Percentiles rank a stretch among this genome's conserved stretches.
These are phyloP conservation scores for Picea sitchensis DNA, from an alignment of 75 land plant genomes.

Conservation along the genomic window DNA sequence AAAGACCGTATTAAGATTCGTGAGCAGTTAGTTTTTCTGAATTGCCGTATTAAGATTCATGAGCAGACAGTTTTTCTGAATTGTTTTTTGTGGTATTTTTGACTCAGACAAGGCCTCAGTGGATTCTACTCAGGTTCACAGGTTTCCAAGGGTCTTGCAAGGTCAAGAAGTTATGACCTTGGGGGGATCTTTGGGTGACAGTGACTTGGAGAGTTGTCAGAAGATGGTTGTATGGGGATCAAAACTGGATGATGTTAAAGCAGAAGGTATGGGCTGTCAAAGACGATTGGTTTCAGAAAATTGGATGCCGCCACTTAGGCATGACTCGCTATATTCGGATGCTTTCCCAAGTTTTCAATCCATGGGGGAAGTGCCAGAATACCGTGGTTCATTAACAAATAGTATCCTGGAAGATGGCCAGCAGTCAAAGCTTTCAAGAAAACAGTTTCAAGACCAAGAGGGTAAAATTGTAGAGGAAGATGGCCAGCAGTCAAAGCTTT, in stretches of 20 bases:
- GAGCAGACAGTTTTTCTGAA: background rate
- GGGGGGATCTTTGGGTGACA: background rate
- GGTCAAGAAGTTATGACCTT: slow-evolving; percentile 33
- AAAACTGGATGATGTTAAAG: slow-evolving; percentile 7
- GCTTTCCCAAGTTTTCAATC: background rate
- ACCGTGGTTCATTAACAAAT: background rate
- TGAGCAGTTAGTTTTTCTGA: background rate
- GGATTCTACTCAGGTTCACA: slow-evolving; percentile 7
- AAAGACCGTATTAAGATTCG: background rate
- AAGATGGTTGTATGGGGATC: slow-evolving; percentile 13
- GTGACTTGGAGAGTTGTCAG: background rate
- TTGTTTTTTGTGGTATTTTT: background rate
- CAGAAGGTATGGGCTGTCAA: slow-evolving; percentile 4
- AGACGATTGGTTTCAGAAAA: slow-evolving; percentile 8
- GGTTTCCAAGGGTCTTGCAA: slow-evolving; percentile 40
- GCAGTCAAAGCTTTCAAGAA: background rate
- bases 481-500: background rate
- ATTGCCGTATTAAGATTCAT: background rate
- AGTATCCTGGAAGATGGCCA: background rate
- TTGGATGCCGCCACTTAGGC: slow-evolving; percentile 6
- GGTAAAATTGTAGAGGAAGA: background rate
- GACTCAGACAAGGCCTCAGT: slow-evolving; percentile 6
- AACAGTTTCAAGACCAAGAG: slow-evolving; percentile 7
- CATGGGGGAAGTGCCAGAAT: background rate
- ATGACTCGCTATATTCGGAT: background rate